Evolutionary conservation across 306 rosid species (phyloP).

Genomic region (Rosa lucieae): DNA sequence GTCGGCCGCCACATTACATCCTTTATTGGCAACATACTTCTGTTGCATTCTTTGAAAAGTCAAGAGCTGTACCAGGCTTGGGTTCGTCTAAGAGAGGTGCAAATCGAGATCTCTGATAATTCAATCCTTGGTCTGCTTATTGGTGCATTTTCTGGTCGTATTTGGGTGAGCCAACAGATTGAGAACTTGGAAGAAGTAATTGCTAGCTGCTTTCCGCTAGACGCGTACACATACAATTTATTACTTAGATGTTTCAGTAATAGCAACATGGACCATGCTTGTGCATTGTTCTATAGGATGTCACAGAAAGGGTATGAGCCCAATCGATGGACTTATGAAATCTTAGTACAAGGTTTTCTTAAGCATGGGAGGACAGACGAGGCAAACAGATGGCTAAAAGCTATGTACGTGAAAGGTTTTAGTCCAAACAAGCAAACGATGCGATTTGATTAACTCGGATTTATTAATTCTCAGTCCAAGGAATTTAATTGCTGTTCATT

Average conservation of each 20-base stretch:
- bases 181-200: conserved; percentile 55
- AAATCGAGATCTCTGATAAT: conserved; percentile 35
- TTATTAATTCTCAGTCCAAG: background rate
- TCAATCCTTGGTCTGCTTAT: conserved; percentile 50
- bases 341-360: conserved; percentile 52
- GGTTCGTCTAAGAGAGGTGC: conserved; percentile 40
- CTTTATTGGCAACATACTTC: conserved; percentile 64
- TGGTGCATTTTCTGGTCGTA: conserved; percentile 62
- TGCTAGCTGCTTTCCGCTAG: conserved; percentile 62
- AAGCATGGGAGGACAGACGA: conserved; percentile 53
- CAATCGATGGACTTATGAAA: conserved; percentile 59
- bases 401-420: conserved; percentile 56
- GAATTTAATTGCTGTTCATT: conserved; percentile 16
- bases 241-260: conserved; percentile 49
- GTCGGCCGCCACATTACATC: conserved; percentile 63
- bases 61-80: conserved; percentile 49
- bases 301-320: conserved; percentile 59
- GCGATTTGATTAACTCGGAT: conserved; percentile 18
- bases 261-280: conserved; percentile 48
- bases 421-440: conserved; percentile 24
- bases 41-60: conserved; percentile 53
- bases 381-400: conserved; percentile 50
- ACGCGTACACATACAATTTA: conserved; percentile 65
- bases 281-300: conserved; percentile 53
- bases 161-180: conserved; percentile 31